Conservation (phyloP, 2,329 filamentous ascomycete genomes). For the Orbilia oligospora region DNA sequence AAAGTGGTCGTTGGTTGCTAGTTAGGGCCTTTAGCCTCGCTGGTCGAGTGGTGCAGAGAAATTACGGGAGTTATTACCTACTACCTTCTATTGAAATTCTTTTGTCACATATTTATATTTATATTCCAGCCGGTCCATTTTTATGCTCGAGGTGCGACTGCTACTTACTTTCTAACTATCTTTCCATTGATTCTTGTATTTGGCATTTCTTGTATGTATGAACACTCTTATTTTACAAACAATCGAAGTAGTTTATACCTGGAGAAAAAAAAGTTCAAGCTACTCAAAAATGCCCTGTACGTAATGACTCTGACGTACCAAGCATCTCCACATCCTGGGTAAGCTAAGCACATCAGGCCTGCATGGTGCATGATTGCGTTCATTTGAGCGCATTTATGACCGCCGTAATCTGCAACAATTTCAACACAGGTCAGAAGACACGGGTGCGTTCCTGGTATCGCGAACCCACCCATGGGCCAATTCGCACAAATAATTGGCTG, state of each 20-base stretch:
- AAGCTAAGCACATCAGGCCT: not conserved
- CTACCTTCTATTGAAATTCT: too few relatives aligned
- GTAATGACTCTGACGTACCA: slow-evolving; percentile 12
- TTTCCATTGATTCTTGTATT: not conserved
- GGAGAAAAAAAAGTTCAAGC: not conserved
- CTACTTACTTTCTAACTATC: not conserved
- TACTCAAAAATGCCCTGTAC: not conserved
- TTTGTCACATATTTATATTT: too few relatives aligned
- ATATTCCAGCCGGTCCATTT: not conserved
- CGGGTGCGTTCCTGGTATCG: not conserved
- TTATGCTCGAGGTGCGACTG: not conserved
- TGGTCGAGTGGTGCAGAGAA: not conserved
- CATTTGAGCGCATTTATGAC: slow-evolving; percentile 29
- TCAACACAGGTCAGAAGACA: slow-evolving; percentile 2
- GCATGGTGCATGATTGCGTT: slow-evolving; percentile 5
- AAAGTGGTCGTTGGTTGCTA: not conserved
- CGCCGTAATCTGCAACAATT: slow-evolving; percentile 30
- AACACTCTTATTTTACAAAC: too few relatives aligned
- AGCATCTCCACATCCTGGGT: slow-evolving; percentile 5
- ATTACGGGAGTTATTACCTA: not conserved
- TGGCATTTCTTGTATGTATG: not conserved
- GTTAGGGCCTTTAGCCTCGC: not conserved
- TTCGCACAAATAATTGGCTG: not conserved
- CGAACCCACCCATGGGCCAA: not conserved
- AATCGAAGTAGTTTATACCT: too few relatives aligned